Conservation (phyloP, 768 basidiomycete species). For the Hypholoma fasciculare region DNA sequence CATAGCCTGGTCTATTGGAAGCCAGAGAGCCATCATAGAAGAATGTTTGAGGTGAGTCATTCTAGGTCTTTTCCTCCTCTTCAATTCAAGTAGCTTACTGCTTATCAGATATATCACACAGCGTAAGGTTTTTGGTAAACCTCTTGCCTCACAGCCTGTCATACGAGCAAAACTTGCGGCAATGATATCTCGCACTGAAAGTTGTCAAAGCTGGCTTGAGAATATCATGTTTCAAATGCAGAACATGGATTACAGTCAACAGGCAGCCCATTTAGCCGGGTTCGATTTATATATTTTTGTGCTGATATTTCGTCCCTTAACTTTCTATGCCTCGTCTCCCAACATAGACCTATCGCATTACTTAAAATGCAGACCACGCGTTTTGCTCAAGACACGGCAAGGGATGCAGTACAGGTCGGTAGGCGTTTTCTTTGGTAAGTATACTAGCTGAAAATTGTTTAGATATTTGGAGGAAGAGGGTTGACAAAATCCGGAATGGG, state of each 20-base stretch:
- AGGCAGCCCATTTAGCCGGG: constrained; percentile 74
- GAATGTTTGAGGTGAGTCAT: constrained; percentile 65
- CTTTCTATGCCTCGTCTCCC: not conserved
- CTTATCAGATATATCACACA: constrained; percentile 63
- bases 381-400: constrained; percentile 80
- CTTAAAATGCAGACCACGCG: constrained; percentile 79
- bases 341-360: constrained; percentile 66
- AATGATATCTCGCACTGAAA: constrained; percentile 83
- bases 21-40: constrained; percentile 66
- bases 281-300: constrained; percentile 23
- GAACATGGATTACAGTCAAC: constrained; percentile 80
- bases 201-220: constrained; percentile 83
- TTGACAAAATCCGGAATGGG: constrained; percentile 76
- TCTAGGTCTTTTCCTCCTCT: not conserved
- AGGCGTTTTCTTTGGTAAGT: constrained; percentile 20
- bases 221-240: constrained; percentile 86
- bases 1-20: constrained; percentile 52
- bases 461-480: constrained; percentile 85
- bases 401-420: constrained; percentile 59
- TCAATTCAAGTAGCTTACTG: not conserved
- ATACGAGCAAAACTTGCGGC: constrained; percentile 74
- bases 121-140: constrained; percentile 81
- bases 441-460: constrained; percentile 5
- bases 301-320: too few relatives aligned
- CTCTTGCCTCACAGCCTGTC: constrained; percentile 65